Conservation (phyloP, 108 stramenopile species). For the Nitzschia sp. region DNA sequence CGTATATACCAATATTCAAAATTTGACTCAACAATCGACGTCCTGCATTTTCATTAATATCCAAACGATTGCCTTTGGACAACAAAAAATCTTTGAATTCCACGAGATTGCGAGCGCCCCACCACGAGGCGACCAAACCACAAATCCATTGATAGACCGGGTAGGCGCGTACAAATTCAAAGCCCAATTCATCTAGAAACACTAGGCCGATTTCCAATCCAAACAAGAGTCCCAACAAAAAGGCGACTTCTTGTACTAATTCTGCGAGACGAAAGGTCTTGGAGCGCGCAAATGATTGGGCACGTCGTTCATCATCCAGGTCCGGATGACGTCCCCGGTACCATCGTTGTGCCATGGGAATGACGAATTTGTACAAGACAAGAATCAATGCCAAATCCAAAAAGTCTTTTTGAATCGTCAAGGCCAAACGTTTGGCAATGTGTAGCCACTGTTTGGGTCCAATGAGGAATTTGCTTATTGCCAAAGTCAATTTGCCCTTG, state of each 20-base stretch:
- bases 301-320: background rate
- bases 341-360: background rate
- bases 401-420: background rate
- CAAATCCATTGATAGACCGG: background rate
- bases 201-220: slow-evolving; percentile 8
- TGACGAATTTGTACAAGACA: background rate
- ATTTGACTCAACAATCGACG: slow-evolving; percentile 16
- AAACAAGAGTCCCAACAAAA: slow-evolving; percentile 4
- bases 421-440: background rate
- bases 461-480: background rate
- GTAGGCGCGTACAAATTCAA: slow-evolving; percentile 7
- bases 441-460: background rate
- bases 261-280: slow-evolving; percentile 6
- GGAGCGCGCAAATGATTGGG: background rate
- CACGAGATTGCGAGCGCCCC: slow-evolving; percentile 13
- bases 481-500: background rate
- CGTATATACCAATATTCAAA: slow-evolving; percentile 26
- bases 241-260: background rate
- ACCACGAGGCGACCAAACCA: slow-evolving; percentile 5
- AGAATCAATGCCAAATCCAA: slow-evolving; percentile 7
- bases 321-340: background rate
- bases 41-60: background rate
- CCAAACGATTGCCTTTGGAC: slow-evolving; percentile 1
- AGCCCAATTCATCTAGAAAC: slow-evolving; percentile 10
- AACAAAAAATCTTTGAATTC: slow-evolving; percentile 10